These are phyloP conservation scores for Trichosporon asahii DNA, from an alignment of 1,284 basidiomycete genomes.

Conservation along the genomic window DNA sequence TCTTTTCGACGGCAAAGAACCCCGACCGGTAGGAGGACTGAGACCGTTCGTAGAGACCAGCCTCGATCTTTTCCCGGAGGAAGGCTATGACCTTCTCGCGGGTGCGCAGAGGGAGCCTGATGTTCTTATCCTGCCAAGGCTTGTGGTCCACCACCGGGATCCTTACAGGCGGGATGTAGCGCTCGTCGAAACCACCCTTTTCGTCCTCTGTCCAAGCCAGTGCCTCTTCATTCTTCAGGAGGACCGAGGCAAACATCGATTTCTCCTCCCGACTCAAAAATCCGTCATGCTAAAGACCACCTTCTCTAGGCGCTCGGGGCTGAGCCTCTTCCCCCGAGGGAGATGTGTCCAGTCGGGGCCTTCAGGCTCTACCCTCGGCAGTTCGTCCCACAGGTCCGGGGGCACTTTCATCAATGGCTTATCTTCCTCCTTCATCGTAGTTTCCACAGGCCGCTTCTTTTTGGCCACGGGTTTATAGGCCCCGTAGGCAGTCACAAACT, in stretches of 20 bases:
- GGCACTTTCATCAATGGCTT: constrained; percentile 2
- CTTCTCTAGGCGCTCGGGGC: neutral
- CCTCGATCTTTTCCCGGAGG: constrained; percentile 8
- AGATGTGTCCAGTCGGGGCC: neutral
- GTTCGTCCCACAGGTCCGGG: neutral
- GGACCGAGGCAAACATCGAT: neutral
- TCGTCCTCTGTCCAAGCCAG: constrained; percentile 13
- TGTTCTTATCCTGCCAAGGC: constrained; percentile 13
- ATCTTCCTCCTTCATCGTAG: constrained; percentile 6
- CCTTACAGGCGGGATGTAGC: neutral
- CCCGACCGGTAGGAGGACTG: constrained; percentile 13
- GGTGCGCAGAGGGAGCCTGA: neutral
- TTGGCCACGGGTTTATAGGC: constrained; percentile 17
- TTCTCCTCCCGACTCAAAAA: constrained; percentile 7
- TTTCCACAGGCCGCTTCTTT: constrained; percentile 20
- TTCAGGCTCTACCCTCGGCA: neutral
- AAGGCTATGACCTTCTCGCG: constrained; percentile 10
- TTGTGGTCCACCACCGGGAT: constrained; percentile 7
- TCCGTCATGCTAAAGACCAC: neutral
- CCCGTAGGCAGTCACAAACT: neutral
- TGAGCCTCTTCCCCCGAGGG: neutral
- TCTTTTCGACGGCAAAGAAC: constrained; percentile 20
- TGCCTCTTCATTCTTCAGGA: constrained; percentile 8
- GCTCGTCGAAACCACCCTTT: constrained; percentile 10
- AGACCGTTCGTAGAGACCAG: constrained; percentile 13